Base-by-base conservation (phyloP, 768 basidiomycete genomes). In the Pisolithus marmoratus region DNA sequence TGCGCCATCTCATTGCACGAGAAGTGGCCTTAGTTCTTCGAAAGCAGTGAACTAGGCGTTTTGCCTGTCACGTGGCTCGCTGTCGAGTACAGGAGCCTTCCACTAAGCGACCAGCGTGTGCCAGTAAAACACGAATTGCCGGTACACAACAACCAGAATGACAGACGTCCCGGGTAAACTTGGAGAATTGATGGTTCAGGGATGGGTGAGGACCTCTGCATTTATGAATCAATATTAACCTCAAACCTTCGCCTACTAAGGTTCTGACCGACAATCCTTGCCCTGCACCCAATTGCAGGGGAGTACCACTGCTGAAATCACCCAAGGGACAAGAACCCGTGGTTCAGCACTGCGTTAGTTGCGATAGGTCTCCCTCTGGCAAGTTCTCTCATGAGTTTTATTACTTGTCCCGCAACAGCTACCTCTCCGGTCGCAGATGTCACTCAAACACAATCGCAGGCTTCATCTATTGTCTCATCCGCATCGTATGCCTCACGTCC, bases 291-390 rank as follows among this genome's bases (percentile, higher is more conserved):
- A 70, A 70, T 20, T 90, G 87, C 63, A 69, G 70, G 45, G 66
- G 65, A 38, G 74, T 84, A n/a, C 90, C 88, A 8, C 66, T 90
- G n/a, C 68, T 92, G 73, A 79, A 83, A 57, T 86, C 90, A 22
- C 88, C 87, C 0, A 73, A 69, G 24, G 75, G 73, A 38, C 72
- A 58, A 50, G 64, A 67, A 15, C 77, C 81, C 5, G 60, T 71
- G 12, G 58, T 69, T 11, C 70, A 76, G 52, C 76, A 86, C 54
- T 91, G 90, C 62, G 84, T 76, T 6, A 81, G 75, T 51, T 90
- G 89, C 53, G 75, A 82, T 52, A 70, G 59, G n/a, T 56, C 64
- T 48, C 59, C 69, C 3, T 55, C 61, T 59, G 52, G 75, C 71
- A 61, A 58, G 73, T 47, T 36, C 15, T 24, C 23, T 47, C 56